Percentiles rank a stretch among this genome's conserved stretches.
Evolutionary conservation across 2,329 filamentous ascomycete species (phyloP).

Genomic region (Parastagonospora avenae): DNA sequence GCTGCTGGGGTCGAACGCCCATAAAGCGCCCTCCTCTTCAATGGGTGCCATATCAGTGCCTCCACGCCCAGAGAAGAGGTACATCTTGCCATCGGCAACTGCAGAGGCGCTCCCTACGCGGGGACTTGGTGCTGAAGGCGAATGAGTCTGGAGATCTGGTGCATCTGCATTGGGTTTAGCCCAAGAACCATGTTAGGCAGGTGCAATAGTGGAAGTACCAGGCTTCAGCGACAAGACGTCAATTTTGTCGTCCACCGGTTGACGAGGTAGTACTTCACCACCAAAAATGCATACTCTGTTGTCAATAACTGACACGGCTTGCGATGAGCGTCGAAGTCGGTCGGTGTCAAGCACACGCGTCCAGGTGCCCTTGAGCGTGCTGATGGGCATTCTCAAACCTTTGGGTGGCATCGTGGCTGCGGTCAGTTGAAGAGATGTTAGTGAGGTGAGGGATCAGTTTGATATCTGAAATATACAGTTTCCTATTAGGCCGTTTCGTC

Average conservation of each 20-base stretch:
- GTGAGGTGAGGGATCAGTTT: neutral
- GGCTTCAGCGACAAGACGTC: constrained; percentile 63
- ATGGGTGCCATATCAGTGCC: constrained; percentile 71
- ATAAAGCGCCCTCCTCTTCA: constrained; percentile 75
- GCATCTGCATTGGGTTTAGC: constrained; percentile 50
- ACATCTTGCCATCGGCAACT: constrained; percentile 71
- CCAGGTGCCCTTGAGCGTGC: constrained; percentile 44
- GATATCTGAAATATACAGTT: constrained; percentile 1
- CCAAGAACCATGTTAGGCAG: constrained; percentile 26
- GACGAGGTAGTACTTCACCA: constrained; percentile 69
- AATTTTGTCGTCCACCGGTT: constrained; percentile 75
- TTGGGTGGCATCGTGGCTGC: constrained; percentile 27
- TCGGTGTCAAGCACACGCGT: constrained; percentile 40
- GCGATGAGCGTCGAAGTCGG: constrained; percentile 72
- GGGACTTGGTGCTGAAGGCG: constrained; percentile 61
- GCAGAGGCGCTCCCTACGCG: constrained; percentile 76
- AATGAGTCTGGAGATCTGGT: constrained; percentile 34
- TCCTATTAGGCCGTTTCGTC: constrained; percentile 7
- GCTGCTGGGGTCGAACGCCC: constrained; percentile 73
- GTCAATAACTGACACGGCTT: constrained; percentile 67
- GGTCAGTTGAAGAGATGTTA: neutral
- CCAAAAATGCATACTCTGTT: constrained; percentile 74
- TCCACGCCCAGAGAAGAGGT: constrained; percentile 80
- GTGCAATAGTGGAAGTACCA: constrained; percentile 4
- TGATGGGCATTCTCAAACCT: constrained; percentile 20